phyloP scores from a whole-genome alignment of 495 filamentous ascomycete species.

The Penicillium paxilli region DNA sequence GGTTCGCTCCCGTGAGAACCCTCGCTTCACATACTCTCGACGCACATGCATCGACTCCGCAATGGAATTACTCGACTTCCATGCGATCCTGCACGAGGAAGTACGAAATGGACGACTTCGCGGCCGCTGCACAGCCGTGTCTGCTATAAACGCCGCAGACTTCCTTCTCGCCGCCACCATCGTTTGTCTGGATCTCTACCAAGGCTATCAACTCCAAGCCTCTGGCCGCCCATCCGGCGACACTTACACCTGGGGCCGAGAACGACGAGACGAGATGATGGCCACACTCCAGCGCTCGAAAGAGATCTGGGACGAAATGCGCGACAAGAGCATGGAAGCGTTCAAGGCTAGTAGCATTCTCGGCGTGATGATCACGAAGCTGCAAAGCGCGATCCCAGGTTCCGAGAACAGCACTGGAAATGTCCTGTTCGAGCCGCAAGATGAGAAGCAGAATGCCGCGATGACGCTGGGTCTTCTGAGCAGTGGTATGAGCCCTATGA shows the following conservation, averaged over 20 bases:
- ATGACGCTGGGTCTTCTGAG: constrained; percentile 81
- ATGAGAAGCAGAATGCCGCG: constrained; percentile 64
- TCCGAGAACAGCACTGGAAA: constrained; percentile 24
- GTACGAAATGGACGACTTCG: constrained; percentile 70
- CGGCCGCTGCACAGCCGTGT: constrained; percentile 71
- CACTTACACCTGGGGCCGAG: constrained; percentile 64
- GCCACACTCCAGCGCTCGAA: constrained; percentile 66
- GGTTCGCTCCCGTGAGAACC: constrained; percentile 71
- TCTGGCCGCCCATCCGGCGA: constrained; percentile 47
- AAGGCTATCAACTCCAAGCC: constrained; percentile 36
- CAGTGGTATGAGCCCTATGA: constrained; percentile 66
- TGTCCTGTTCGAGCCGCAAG: constrained; percentile 33
- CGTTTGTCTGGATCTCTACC: constrained; percentile 76
- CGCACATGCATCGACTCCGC: constrained; percentile 86
- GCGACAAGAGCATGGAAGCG: constrained; percentile 80
- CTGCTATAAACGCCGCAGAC: constrained; percentile 75
- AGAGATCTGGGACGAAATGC: constrained; percentile 74
- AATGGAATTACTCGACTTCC: constrained; percentile 73
- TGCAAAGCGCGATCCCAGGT: constrained; percentile 48
- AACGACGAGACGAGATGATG: constrained; percentile 76
- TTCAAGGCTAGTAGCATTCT: constrained; percentile 80
- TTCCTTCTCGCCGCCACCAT: constrained; percentile 90
- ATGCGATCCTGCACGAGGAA: constrained; percentile 74
- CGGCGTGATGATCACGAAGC: constrained; percentile 74
- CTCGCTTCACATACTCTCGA: constrained; percentile 79